A percentile compares a stretch with the other conserved stretches of the same genome.
These are phyloP conservation scores for Thielaviopsis ethacetica DNA, from an alignment of 2,329 filamentous ascomycete species.

Conservation along the genomic window DNA sequence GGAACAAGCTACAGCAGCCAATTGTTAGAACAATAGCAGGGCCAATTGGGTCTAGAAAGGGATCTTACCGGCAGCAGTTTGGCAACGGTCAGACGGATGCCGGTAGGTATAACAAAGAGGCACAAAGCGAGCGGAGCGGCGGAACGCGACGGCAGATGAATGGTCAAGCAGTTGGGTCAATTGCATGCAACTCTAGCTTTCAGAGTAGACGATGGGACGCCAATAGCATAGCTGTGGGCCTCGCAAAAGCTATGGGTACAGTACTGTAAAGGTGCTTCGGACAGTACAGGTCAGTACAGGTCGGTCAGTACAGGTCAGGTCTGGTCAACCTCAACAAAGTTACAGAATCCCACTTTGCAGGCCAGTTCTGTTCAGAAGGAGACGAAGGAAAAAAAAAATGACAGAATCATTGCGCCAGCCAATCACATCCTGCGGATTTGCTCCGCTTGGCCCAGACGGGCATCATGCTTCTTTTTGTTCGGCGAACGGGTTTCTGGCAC, in stretches of 20 bases:
- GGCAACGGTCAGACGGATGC: not conserved
- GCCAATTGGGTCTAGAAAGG: not conserved
- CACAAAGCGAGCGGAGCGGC: not conserved
- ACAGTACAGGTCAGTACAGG: too few species aligned
- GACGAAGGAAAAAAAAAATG: not conserved
- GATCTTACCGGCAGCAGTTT: not conserved
- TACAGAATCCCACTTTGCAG: too few species aligned
- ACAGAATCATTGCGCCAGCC: not conserved
- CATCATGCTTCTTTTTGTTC: not conserved
- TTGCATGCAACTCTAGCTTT: not conserved
- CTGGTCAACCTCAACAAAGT: not conserved
- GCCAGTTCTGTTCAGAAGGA: too few species aligned
- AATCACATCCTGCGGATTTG: constrained; percentile 5
- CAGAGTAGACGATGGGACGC: not conserved
- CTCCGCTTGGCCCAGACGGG: constrained; percentile 1
- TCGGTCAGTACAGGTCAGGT: too few species aligned
- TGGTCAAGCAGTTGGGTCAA: not conserved
- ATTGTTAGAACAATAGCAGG: not conserved
- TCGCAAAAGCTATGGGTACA: too few species aligned
- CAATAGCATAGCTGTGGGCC: not conserved
- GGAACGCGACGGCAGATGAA: not conserved
- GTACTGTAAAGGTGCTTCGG: too few species aligned
- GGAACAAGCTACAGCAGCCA: not conserved
- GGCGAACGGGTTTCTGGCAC: not conserved
- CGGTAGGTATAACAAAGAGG: not conserved